Evolutionary conservation across 1,284 basidiomycete species (phyloP).

Genomic region (Caloboletus firmus): DNA sequence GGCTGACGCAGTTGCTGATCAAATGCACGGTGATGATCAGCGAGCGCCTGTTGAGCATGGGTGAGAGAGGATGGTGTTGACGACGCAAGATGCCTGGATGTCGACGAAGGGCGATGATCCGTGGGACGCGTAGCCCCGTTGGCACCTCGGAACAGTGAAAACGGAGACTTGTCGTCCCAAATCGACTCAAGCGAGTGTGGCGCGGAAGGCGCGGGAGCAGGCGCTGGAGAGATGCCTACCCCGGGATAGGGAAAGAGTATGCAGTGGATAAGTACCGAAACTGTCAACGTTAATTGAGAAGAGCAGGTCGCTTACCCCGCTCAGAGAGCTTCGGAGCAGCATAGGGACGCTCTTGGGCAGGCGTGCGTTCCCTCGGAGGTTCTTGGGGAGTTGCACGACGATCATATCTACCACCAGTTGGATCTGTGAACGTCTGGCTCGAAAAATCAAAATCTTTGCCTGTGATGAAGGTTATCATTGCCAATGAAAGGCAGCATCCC

Average conservation of each 20-base stretch:
- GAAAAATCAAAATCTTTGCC: constrained; percentile 94
- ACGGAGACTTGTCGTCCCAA: constrained; percentile 78
- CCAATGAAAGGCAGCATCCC: background rate
- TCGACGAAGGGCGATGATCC: constrained; percentile 31
- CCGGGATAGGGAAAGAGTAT: constrained; percentile 15
- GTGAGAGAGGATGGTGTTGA: constrained; percentile 22
- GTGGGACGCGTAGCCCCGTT: constrained; percentile 48
- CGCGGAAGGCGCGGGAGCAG: constrained; percentile 27
- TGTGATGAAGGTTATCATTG: constrained; percentile 33
- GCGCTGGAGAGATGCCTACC: constrained; percentile 35
- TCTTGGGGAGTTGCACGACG: constrained; percentile 25
- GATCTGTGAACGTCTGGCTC: constrained; percentile 40
- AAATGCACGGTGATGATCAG: constrained; percentile 30
- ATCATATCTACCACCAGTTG: constrained; percentile 12
- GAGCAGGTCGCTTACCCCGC: constrained; percentile 30
- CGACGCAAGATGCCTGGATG: constrained; percentile 23
- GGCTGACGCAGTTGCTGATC: constrained; percentile 34
- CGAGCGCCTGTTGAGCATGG: constrained; percentile 22
- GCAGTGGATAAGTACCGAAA: constrained; percentile 12
- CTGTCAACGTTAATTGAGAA: constrained; percentile 6
- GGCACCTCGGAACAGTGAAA: constrained; percentile 61
- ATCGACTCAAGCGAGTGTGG: constrained; percentile 64
- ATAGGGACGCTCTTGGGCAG: constrained; percentile 27
- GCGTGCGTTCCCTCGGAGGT: constrained; percentile 29
- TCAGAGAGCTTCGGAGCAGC: constrained; percentile 23